These are phyloP conservation scores for Curvularia spicifera DNA, from an alignment of 2,329 filamentous ascomycete species.

Conservation along the genomic window DNA sequence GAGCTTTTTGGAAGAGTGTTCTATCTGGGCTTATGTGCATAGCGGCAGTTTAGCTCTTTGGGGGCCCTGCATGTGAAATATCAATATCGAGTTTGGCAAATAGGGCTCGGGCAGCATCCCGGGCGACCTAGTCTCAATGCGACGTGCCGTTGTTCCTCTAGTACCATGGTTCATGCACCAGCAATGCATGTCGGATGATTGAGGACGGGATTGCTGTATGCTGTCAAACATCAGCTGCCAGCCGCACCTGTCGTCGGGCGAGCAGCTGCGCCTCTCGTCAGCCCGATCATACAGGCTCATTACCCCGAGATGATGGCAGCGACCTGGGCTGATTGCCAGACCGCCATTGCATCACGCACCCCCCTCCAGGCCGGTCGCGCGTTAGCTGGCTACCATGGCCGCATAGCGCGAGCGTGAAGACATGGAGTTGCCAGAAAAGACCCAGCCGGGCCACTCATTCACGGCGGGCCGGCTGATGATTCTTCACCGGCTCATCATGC, in stretches of 20 bases:
- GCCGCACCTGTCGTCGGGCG: not conserved
- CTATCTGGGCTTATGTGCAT: constrained; percentile 3
- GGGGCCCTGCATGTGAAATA: not conserved
- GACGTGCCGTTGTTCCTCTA: not conserved
- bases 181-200: constrained; percentile 2
- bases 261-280: not conserved
- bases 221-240: not conserved
- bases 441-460: no score
- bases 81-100: constrained; percentile 7
- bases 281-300: not conserved
- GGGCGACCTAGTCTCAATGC: constrained; percentile 3
- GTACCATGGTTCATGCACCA: constrained; percentile 8
- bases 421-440: not conserved
- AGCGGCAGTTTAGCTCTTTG: constrained; percentile 2
- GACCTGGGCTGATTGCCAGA: not conserved
- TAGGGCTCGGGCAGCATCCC: constrained; percentile 6
- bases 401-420: not conserved
- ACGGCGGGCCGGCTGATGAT: not conserved
- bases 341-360: constrained; percentile 2
- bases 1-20: constrained; percentile 3
- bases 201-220: not conserved
- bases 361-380: not conserved
- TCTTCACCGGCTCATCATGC: not conserved
- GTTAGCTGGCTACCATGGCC: not conserved
- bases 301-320: not conserved